A percentile compares a stretch with the other conserved stretches of the same genome.
phyloP scores from a whole-genome alignment of 2,329 filamentous ascomycete species.

The Monilinia aucupariae region DNA sequence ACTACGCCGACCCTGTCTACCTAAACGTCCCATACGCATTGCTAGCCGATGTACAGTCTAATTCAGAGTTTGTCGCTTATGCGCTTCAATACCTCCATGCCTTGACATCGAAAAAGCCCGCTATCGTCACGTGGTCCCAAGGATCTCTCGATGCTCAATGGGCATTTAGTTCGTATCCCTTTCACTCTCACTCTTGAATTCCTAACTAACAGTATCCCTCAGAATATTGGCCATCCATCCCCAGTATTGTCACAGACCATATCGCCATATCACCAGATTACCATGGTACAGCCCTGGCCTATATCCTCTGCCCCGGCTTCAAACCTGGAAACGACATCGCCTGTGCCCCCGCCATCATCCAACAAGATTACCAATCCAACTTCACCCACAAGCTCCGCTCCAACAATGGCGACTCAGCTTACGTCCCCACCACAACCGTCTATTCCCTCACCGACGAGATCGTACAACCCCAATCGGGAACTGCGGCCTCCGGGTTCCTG shows the following conservation, averaged over 20 bases:
- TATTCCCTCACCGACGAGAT: conserved; percentile 48
- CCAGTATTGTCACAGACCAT: conserved; percentile 43
- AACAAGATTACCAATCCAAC: conserved; percentile 43
- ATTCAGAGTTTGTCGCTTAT: conserved; percentile 52
- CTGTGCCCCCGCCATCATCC: conserved; percentile 23
- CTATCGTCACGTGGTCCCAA: conserved; percentile 51
- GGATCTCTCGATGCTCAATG: conserved; percentile 51
- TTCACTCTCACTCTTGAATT: not conserved
- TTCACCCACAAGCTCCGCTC: conserved; percentile 41
- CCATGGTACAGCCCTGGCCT: conserved; percentile 41
- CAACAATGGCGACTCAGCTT: conserved; percentile 46
- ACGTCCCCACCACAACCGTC: conserved; percentile 50
- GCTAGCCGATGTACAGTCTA: conserved; percentile 45
- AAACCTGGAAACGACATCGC: not conserved
- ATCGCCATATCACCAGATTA: conserved; percentile 50
- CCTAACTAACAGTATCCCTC: not conserved
- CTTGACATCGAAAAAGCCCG: conserved; percentile 37
- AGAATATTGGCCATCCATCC: conserved; percentile 50
- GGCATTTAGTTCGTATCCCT: conserved; percentile 40
- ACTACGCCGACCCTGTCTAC: conserved; percentile 47
- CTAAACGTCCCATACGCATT: conserved; percentile 48
- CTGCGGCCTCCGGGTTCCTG: conserved; percentile 42
- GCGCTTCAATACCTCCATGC: conserved; percentile 51
- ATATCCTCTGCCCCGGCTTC: conserved; percentile 28
- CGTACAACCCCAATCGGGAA: conserved; percentile 46